Percentiles rank a stretch among this genome's conserved stretches.
Conservation (phyloP, 305 asterid genomes). For the Euphrasia arctica region DNA sequence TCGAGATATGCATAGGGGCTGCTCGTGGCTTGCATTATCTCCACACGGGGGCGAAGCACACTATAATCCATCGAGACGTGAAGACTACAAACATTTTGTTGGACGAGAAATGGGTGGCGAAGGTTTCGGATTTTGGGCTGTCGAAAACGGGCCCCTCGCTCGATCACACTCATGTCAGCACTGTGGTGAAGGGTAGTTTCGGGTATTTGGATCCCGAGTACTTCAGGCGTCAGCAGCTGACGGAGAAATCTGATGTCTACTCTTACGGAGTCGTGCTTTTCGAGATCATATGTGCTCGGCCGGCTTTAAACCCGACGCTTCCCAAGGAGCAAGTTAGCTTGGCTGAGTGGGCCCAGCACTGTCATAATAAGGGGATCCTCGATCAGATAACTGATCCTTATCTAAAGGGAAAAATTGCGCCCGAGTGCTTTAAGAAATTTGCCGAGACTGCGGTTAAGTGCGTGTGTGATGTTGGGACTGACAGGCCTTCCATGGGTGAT, state of each 20-base stretch:
- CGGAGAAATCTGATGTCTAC: slow-evolving; percentile 89
- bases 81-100: slow-evolving; percentile 88
- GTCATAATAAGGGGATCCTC: slow-evolving; percentile 71
- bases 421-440: slow-evolving; percentile 81
- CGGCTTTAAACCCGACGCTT: slow-evolving; percentile 76
- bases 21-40: slow-evolving; percentile 93
- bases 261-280: slow-evolving; percentile 85
- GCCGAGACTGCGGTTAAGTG: slow-evolving; percentile 94
- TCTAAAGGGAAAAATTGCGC: slow-evolving; percentile 84
- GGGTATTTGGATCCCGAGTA: slow-evolving; percentile 84
- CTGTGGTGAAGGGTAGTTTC: slow-evolving; percentile 86
- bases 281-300: slow-evolving; percentile 86
- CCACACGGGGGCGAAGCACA: slow-evolving; percentile 88
- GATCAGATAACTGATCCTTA: slow-evolving; percentile 81
- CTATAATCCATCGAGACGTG: slow-evolving; percentile 89
- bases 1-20: slow-evolving; percentile 91
- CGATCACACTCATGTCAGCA: slow-evolving; percentile 87
- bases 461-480: slow-evolving; percentile 71
- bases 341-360: slow-evolving; percentile 93
- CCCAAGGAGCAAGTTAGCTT: slow-evolving; percentile 90
- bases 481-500: slow-evolving; percentile 94
- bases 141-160: slow-evolving; percentile 83
- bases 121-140: slow-evolving; percentile 85
- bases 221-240: slow-evolving; percentile 74
- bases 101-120: slow-evolving; percentile 93